Conservation (phyloP, 2,329 filamentous ascomycete genomes). For the Dothideomycetes sp. region DNA sequence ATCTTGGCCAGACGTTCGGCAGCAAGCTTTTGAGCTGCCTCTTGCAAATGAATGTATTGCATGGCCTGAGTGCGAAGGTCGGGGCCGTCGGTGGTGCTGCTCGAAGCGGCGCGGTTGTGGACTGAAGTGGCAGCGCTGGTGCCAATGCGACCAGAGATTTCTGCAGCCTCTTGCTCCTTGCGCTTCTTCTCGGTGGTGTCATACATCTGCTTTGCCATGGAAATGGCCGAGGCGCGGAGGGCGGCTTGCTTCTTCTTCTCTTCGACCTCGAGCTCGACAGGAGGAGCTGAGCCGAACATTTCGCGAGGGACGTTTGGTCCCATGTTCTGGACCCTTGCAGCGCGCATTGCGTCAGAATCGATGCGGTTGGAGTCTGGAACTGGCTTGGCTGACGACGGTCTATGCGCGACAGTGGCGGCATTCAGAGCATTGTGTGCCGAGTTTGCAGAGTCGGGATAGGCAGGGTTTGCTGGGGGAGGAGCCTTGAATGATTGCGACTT, state of each 20-base stretch:
- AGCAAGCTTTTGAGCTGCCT: conserved; percentile 77
- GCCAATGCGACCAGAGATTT: conserved; percentile 19
- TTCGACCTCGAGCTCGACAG: conserved; percentile 61
- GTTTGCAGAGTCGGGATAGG: conserved; percentile 50
- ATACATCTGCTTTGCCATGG: conserved; percentile 87
- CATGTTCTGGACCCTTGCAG: conserved; percentile 54
- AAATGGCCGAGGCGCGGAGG: conserved; percentile 71
- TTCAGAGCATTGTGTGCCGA: conserved; percentile 60
- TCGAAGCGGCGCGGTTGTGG: conserved; percentile 25
- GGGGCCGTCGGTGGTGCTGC: conserved; percentile 25
- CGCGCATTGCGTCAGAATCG: conserved; percentile 45
- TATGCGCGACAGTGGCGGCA: conserved; percentile 61
- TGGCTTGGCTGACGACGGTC: conserved; percentile 29
- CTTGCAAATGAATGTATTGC: conserved; percentile 59
- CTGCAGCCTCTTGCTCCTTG: conserved; percentile 35
- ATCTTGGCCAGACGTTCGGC: conserved; percentile 75
- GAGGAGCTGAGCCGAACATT: conserved; percentile 71
- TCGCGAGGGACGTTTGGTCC: conserved; percentile 59
- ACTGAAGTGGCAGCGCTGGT: conserved; percentile 20
- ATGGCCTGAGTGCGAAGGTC: conserved; percentile 46
- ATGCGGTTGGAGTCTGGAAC: conserved; percentile 19
- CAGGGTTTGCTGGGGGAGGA: conserved; percentile 31
- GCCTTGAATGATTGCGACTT: conserved; percentile 58
- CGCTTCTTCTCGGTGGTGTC: conserved; percentile 53
- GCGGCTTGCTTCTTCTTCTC: conserved; percentile 64